Percentiles rank a stretch among this genome's conserved stretches.
These are phyloP conservation scores for Pyrrhoderma noxium DNA, from an alignment of 1,284 basidiomycete species.

Conservation along the genomic window DNA sequence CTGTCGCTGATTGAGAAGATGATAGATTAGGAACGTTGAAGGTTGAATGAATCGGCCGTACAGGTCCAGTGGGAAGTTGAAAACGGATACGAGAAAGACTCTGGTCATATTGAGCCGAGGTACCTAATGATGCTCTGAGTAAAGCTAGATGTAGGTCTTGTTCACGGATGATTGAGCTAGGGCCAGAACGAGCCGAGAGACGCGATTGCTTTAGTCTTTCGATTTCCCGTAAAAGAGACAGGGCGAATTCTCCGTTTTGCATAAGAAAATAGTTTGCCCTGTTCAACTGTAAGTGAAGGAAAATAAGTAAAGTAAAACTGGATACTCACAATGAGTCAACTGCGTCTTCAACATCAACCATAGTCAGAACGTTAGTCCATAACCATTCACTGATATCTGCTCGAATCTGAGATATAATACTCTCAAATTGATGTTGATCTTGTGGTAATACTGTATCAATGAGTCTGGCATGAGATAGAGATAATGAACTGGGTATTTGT, in stretches of 20 bases:
- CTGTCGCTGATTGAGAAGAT: slow-evolving; percentile 28
- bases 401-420: slow-evolving; percentile 61
- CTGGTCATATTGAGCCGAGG: slow-evolving; percentile 75
- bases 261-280: slow-evolving; percentile 82
- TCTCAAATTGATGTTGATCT: slow-evolving; percentile 70
- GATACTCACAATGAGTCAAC: slow-evolving; percentile 59
- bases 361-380: slow-evolving; percentile 83
- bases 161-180: slow-evolving; percentile 73
- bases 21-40: slow-evolving; percentile 33
- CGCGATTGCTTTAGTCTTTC: slow-evolving; percentile 72
- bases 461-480: slow-evolving; percentile 54
- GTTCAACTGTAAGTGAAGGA: slow-evolving; percentile 18
- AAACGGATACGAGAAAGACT: slow-evolving; percentile 65
- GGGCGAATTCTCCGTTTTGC: slow-evolving; percentile 79
- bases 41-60: slow-evolving; percentile 70
- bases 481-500: slow-evolving; percentile 61
- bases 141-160: slow-evolving; percentile 80
- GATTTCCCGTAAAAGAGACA: slow-evolving; percentile 76
- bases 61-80: slow-evolving; percentile 67
- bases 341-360: slow-evolving; percentile 71
- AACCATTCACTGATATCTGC: slow-evolving; percentile 82
- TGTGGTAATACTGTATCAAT: slow-evolving; percentile 64
- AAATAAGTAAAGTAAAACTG: slow-evolving; percentile 1
- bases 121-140: slow-evolving; percentile 77
- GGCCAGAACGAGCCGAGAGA: slow-evolving; percentile 55